Conservation (phyloP, 2,329 filamentous ascomycete species). For the Claviceps quebecensis region DNA sequence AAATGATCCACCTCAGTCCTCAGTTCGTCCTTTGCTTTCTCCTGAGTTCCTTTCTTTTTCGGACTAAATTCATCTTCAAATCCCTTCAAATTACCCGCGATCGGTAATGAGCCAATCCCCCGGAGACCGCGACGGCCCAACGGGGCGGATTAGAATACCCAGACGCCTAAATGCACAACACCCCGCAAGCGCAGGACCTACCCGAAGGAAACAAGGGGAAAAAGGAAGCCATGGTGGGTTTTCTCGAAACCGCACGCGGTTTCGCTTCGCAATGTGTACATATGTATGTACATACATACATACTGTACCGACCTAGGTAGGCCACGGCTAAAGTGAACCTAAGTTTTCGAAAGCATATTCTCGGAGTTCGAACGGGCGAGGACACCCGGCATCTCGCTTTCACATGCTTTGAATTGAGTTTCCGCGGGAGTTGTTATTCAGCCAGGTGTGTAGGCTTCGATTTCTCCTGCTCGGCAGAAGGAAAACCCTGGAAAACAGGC, state of each 20-base stretch:
- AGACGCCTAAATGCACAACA: not conserved
- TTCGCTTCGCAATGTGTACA: not conserved
- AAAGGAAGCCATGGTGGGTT: not conserved
- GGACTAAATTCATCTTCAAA: not conserved
- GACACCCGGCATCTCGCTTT: too few species aligned
- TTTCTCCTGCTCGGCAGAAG: too few species aligned
- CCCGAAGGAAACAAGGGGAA: not conserved
- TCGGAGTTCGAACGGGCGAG: too few species aligned
- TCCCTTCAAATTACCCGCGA: not conserved
- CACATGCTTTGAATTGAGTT: too few species aligned
- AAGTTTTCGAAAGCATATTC: too few species aligned
- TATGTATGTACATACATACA: too few species aligned
- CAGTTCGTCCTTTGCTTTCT: not conserved
- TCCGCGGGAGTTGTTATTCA: too few species aligned
- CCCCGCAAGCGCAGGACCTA: not conserved
- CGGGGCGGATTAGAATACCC: not conserved
- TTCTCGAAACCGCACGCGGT: not conserved
- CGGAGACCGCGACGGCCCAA: not conserved
- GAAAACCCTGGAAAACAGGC: too few species aligned
- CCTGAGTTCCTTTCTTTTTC: not conserved
- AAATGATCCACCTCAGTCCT: not conserved
- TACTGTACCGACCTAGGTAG: not conserved
- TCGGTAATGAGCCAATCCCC: not conserved
- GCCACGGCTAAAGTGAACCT: not conserved
- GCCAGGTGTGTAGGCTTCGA: too few species aligned